These are phyloP conservation scores for Tanozyma kutaoensis DNA, from an alignment of 805 yeast genomes.

Conservation along the genomic window DNA sequence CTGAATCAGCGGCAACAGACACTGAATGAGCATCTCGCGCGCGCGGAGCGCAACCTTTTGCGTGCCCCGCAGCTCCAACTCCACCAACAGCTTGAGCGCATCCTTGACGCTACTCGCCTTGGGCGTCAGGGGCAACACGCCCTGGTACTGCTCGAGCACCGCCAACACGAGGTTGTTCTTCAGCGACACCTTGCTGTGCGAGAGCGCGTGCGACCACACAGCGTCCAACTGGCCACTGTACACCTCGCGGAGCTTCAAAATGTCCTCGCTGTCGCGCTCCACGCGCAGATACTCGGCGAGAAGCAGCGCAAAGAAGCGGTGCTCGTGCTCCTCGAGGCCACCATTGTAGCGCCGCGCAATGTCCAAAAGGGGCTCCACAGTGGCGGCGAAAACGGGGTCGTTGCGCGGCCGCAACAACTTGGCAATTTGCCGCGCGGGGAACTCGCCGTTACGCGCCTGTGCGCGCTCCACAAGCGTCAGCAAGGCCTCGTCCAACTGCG, in stretches of 20 bases:
- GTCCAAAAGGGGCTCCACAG: constrained; percentile 59
- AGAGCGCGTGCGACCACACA: constrained; percentile 63
- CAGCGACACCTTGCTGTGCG: constrained; percentile 88
- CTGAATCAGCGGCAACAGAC: constrained; percentile 89
- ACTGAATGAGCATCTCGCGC: constrained; percentile 90
- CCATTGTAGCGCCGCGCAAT: constrained; percentile 58
- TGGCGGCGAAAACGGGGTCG: constrained; percentile 31
- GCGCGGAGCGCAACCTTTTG: constrained; percentile 93
- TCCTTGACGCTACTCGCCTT: constrained; percentile 31
- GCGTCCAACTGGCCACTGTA: constrained; percentile 60
- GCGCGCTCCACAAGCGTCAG: constrained; percentile 54
- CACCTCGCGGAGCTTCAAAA: constrained; percentile 77
- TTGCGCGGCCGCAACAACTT: constrained; percentile 33
- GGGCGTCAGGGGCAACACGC: constrained; percentile 56
- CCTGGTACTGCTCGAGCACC: constrained; percentile 70
- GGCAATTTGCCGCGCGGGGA: constrained; percentile 82
- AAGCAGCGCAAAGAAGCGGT: constrained; percentile 53
- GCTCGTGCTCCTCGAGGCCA: constrained; percentile 81
- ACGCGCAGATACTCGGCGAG: constrained; percentile 62
- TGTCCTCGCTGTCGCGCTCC: constrained; percentile 80
- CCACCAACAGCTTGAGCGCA: constrained; percentile 68
- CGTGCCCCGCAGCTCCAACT: constrained; percentile 78
- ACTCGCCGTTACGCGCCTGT: constrained; percentile 55
- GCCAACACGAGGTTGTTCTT: constrained; percentile 85
- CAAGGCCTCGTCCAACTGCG: constrained; percentile 58